A percentile compares a stretch with the other conserved stretches of the same genome.
Conservation (phyloP, 2,329 filamentous ascomycete species). For the Huntiella bhutanensis region DNA sequence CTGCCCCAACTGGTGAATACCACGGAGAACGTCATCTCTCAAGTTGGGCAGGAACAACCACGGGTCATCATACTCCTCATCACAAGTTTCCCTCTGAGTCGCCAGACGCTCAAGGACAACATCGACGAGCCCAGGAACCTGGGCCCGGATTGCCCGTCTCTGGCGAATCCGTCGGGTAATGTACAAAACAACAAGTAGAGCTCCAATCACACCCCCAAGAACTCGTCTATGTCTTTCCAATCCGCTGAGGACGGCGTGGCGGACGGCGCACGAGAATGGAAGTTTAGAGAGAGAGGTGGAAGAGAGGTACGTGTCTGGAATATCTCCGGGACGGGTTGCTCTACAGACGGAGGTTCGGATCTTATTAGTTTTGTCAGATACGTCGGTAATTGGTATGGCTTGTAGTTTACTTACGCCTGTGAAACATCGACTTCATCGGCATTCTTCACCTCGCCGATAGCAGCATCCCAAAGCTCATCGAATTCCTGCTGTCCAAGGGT, state of each 20-base stretch:
- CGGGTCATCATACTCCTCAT: slow-evolving; percentile 45
- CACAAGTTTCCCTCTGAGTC: slow-evolving; percentile 66
- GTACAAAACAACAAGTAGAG: slow-evolving; percentile 37
- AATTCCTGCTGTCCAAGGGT: slow-evolving; percentile 77
- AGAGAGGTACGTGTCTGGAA: slow-evolving; percentile 47
- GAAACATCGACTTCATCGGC: slow-evolving; percentile 41
- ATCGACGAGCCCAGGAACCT: slow-evolving; percentile 67
- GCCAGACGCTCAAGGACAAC: slow-evolving; percentile 70
- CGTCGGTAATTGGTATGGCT: slow-evolving; percentile 15
- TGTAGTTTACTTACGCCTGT: slow-evolving; percentile 29
- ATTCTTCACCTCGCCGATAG: slow-evolving; percentile 50
- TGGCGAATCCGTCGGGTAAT: slow-evolving; percentile 42
- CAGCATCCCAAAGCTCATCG: slow-evolving; percentile 65
- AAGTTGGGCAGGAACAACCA: slow-evolving; percentile 80
- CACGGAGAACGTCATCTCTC: slow-evolving; percentile 72
- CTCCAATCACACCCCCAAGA: slow-evolving; percentile 46
- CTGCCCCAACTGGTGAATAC: slow-evolving; percentile 57
- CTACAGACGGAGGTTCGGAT: slow-evolving; percentile 53
- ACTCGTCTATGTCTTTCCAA: slow-evolving; percentile 74
- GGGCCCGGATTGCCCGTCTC: slow-evolving; percentile 44
- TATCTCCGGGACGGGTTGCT: slow-evolving; percentile 43
- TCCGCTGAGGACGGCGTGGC: slow-evolving; percentile 57
- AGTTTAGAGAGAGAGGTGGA: slow-evolving; percentile 82
- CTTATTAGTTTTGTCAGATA: slow-evolving; percentile 62
- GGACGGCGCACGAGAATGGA: slow-evolving; percentile 67